These are phyloP conservation scores for Candida namnaoensis DNA, from an alignment of 805 yeast genomes.

Conservation along the genomic window DNA sequence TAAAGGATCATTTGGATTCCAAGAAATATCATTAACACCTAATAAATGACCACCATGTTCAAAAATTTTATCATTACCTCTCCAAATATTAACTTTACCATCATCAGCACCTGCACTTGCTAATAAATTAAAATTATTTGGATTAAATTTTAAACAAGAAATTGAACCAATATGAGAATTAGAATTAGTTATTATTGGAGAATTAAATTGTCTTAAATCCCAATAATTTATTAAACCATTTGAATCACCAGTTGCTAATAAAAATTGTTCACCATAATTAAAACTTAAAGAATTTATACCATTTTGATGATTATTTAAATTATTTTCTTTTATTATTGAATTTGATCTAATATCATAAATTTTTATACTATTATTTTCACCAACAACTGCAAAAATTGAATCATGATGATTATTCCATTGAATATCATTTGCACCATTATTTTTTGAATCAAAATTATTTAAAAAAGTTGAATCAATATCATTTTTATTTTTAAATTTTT, in stretches of 20 bases:
- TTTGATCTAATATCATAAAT: slow-evolving; percentile 44
- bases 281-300: slow-evolving; percentile 54
- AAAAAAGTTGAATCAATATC: slow-evolving; percentile 12
- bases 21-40: slow-evolving; percentile 77
- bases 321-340: slow-evolving; percentile 1
- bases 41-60: slow-evolving; percentile 81
- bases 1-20: slow-evolving; percentile 71
- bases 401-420: slow-evolving; percentile 62
- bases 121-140: slow-evolving; percentile 38
- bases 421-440: slow-evolving; percentile 58
- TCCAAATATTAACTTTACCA: slow-evolving; percentile 55
- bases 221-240: slow-evolving; percentile 47
- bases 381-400: slow-evolving; percentile 52
- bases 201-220: slow-evolving; percentile 48
- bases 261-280: slow-evolving; percentile 45
- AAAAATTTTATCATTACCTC: slow-evolving; percentile 32
- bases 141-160: slow-evolving; percentile 70
- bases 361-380: slow-evolving; percentile 49
- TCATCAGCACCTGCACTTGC: slow-evolving; percentile 65
- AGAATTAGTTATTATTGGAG: slow-evolving; percentile 19
- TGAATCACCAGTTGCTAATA: slow-evolving; percentile 62
- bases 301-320: slow-evolving; percentile 10
- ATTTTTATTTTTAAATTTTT: slow-evolving; percentile 22
- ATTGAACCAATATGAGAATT: slow-evolving; percentile 45
- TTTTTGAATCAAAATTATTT: slow-evolving; percentile 21